Base-by-base conservation (phyloP, 2,329 filamentous ascomycete genomes). In the Cercospora janseana region DNA sequence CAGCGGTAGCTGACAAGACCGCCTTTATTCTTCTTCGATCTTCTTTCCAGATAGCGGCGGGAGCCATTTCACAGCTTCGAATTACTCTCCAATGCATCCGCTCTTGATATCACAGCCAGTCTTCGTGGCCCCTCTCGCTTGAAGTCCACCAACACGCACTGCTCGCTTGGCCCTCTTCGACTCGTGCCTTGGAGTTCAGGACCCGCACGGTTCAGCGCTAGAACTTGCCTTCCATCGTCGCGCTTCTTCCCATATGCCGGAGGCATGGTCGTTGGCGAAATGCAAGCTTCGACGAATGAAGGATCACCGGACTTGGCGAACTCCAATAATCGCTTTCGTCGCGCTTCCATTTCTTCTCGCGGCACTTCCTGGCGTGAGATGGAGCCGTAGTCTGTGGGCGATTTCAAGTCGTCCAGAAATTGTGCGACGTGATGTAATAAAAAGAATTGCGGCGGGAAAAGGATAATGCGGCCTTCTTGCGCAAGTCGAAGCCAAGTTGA, bases 401-500 rank as follows among this genome's bases (percentile, higher is more conserved):
- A 48, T 13, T 54, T 49, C 10, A 67, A 49, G 9, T 54, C 51
- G 44, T 67, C 65, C 18, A 67, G 58, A 37, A 58, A 56, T 43
- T 67, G 65, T 3, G 65, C 65, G 0, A 66, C 58, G 16, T 87
- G 70, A 26, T 76, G 71, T 8, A 89, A 75, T 3, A 93, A 77
- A 69, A 87, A 90, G 65, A 85, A 86, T 65, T 97, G 93, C 0
- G 93, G 93, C 3, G 93, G 93, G 65, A 94, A 96, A 4, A 98
- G 73, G 51, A 94, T 87, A 53, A 96, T 83, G 29, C 87, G 77
- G 21, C 83, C 83, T 2, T 67, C 67, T 2, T 75, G 71, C 3
- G 87, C 85, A 42, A 80, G 76, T 4, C 72, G 69, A 15, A 95
- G 73, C 86, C 91, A 96, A 15, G 77, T 75, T 3, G 75, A 70